These are phyloP conservation scores for Apostasia ramifera DNA, from an alignment of 106 monocot species.

Conservation along the genomic window DNA sequence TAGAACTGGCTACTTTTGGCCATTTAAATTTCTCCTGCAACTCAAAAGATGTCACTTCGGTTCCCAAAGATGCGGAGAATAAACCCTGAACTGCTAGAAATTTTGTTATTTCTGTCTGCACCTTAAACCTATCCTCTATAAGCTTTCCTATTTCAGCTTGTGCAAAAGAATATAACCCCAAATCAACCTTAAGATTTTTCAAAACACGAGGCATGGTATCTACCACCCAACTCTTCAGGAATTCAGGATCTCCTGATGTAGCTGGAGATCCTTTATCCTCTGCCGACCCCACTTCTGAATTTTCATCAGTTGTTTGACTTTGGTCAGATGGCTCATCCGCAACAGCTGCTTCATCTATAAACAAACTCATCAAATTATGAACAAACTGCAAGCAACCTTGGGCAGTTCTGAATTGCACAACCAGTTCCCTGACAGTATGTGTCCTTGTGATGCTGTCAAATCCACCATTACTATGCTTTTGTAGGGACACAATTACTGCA, in stretches of 20 bases:
- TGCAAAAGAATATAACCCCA: conserved; percentile 17
- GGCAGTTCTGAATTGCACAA: conserved; percentile 37
- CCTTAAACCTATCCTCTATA: conserved; percentile 48
- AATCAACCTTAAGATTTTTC: conserved; percentile 57
- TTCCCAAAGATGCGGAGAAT: conserved; percentile 91
- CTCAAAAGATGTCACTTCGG: conserved; percentile 94
- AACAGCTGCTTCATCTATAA: conserved; percentile 62
- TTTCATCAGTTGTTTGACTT: conserved; percentile 91
- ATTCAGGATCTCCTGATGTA: conserved; percentile 43
- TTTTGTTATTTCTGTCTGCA: conserved; percentile 83
- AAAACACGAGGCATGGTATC: conserved; percentile 72
- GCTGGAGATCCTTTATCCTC: conserved; percentile 42
- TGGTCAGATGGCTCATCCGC: conserved; percentile 90
- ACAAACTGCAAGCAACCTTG: conserved; percentile 63
- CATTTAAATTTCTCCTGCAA: conserved; percentile 94
- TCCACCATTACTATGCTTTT: conserved; percentile 79
- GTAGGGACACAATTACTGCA: conserved; percentile 54
- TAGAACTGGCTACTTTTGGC: conserved; percentile 74
- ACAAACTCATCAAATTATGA: conserved; percentile 62
- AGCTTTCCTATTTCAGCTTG: conserved; percentile 27
- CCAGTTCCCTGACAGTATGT: conserved; percentile 53
- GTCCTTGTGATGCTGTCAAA: conserved; percentile 83
- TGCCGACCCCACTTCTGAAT: conserved; percentile 55
- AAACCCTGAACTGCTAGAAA: conserved; percentile 92
- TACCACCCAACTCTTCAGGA: conserved; percentile 73